Evolutionary conservation across 2,329 filamentous ascomycete genomes (phyloP).

Genomic region (Aspergillus ruber): DNA sequence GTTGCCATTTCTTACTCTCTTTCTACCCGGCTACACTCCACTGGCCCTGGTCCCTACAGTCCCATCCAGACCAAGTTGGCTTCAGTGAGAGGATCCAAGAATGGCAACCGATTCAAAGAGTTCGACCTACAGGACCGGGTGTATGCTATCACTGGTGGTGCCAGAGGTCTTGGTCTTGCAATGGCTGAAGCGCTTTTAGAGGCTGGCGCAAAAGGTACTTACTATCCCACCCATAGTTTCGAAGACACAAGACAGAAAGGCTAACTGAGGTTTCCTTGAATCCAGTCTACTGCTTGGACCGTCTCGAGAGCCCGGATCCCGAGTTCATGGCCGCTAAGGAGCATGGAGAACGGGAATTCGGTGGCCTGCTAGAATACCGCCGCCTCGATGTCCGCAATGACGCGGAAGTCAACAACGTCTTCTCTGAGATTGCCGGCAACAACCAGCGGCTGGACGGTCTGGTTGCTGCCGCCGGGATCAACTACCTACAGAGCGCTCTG

Average conservation of each 20-base stretch:
- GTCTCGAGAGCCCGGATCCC: slow-evolving; percentile 35
- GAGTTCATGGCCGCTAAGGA: slow-evolving; percentile 38
- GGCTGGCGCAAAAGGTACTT: slow-evolving; percentile 41
- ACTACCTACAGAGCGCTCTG: slow-evolving; percentile 36
- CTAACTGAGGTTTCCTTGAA: not conserved
- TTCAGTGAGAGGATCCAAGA: slow-evolving; percentile 13
- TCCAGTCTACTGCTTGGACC: slow-evolving; percentile 45
- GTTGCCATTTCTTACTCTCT: slow-evolving; percentile 3
- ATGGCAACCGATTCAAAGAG: slow-evolving; percentile 33
- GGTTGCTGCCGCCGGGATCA: slow-evolving; percentile 39
- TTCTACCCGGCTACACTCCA: slow-evolving; percentile 12
- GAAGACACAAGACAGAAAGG: not conserved
- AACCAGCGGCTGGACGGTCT: slow-evolving; percentile 35
- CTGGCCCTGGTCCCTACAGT: slow-evolving; percentile 14
- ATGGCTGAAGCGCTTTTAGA: slow-evolving; percentile 44
- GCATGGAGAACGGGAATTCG: slow-evolving; percentile 28
- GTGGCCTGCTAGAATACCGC: slow-evolving; percentile 40
- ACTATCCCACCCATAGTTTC: not conserved
- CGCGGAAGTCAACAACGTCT: slow-evolving; percentile 27
- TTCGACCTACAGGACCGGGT: slow-evolving; percentile 39
- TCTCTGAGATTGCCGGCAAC: slow-evolving; percentile 28
- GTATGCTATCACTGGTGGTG: slow-evolving; percentile 40
- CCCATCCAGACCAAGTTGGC: slow-evolving; percentile 28
- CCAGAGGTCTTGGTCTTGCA: slow-evolving; percentile 37
- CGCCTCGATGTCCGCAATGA: slow-evolving; percentile 43